phyloP scores from a whole-genome alignment of 148 eudicot genomes.

The Fagopyrum homotropicum region DNA sequence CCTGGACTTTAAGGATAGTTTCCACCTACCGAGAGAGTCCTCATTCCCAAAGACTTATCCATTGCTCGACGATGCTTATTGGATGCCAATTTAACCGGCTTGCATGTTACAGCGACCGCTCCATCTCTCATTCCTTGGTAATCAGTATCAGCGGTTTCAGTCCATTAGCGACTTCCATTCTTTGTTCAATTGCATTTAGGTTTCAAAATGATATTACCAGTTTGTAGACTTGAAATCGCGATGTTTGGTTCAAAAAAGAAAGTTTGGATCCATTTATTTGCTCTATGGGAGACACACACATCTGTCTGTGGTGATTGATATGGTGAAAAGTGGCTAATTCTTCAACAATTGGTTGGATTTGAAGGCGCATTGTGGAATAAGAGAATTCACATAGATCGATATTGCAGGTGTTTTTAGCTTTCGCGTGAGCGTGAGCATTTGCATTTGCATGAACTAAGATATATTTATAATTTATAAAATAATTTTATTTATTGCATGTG shows the following conservation, averaged over 20 bases:
- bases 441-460: too few species aligned
- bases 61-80: background rate
- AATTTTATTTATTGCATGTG: too few species aligned
- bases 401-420: too few species aligned
- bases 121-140: background rate
- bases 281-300: background rate
- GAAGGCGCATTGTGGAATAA: too few species aligned
- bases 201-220: background rate
- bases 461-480: too few species aligned
- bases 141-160: background rate
- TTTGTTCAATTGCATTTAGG: background rate
- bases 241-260: background rate
- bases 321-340: background rate
- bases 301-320: background rate
- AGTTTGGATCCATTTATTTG: background rate
- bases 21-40: background rate
- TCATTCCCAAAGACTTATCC: background rate
- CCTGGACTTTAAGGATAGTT: constrained; percentile 54
- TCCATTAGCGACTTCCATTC: background rate
- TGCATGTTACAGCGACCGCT: background rate
- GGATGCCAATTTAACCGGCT: background rate
- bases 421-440: too few species aligned
- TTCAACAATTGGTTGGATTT: too few species aligned
- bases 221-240: background rate
- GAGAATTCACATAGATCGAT: too few species aligned